Conservation (phyloP, 192 early-diverging fungal genomes). For the Backusella parvicylindrica region DNA sequence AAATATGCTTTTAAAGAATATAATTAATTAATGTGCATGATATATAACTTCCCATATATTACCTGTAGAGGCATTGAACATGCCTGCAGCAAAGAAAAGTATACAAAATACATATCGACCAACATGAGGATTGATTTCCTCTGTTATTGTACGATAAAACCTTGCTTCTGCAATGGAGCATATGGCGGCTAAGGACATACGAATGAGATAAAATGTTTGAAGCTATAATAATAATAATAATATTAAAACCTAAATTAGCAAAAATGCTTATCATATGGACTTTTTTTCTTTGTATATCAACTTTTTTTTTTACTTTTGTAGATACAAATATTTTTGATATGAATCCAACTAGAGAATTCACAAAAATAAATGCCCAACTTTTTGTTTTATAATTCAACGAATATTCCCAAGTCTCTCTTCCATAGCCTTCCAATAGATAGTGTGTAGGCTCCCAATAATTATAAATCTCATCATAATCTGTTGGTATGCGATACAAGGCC, state of each 20-base stretch:
- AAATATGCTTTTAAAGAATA: conserved; percentile 55
- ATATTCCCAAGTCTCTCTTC: conserved; percentile 97
- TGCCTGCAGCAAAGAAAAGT: conserved; percentile 70
- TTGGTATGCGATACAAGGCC: conserved; percentile 53
- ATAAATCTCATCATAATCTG: conserved; percentile 85
- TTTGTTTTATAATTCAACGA: conserved; percentile 83
- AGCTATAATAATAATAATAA: conserved; percentile 30
- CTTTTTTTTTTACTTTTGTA: conserved; percentile 32
- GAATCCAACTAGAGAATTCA: conserved; percentile 51
- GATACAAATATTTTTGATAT: conserved; percentile 39
- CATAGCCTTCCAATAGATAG: conserved; percentile 77
- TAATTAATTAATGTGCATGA: neutral
- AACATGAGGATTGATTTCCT: conserved; percentile 55
- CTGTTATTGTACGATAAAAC: conserved; percentile 61
- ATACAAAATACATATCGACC: conserved; percentile 64
- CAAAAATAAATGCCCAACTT: conserved; percentile 78
- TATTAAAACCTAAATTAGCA: neutral
- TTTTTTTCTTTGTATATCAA: neutral
- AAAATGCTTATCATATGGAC: neutral
- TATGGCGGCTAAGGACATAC: conserved; percentile 54
- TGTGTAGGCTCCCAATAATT: conserved; percentile 99
- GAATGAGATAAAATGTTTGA: conserved; percentile 70
- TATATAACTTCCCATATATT: conserved; percentile 1
- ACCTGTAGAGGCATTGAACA: conserved; percentile 82
- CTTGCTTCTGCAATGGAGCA: conserved; percentile 55